Percentiles rank a stretch among this genome's conserved stretches.
Conservation (phyloP, 345 rosid species). For the Gossypium anomalum region DNA sequence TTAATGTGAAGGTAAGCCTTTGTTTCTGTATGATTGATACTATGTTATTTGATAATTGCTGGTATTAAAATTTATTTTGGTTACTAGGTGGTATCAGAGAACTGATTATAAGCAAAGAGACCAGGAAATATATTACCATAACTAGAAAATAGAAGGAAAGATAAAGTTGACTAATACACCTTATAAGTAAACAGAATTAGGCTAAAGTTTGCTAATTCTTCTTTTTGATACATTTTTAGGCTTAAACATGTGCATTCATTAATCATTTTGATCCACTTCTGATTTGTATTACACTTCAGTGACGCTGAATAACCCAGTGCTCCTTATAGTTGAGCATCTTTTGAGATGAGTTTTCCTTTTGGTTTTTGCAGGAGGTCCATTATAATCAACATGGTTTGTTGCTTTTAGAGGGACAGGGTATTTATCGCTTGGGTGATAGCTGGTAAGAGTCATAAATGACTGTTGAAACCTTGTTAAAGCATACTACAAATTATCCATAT, state of each 20-base stretch:
- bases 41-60: not conserved
- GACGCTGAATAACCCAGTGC: not conserved
- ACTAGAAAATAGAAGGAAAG: not conserved
- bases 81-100: not conserved
- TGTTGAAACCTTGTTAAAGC: conserved; percentile 13
- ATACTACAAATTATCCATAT: not conserved
- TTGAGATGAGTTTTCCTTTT: not conserved
- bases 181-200: not conserved
- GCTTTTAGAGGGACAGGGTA: conserved; percentile 91
- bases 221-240: conserved; percentile 4
- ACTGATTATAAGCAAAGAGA: not conserved
- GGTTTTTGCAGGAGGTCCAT: conserved; percentile 72
- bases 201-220: not conserved
- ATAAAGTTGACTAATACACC: not conserved
- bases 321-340: not conserved
- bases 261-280: not conserved
- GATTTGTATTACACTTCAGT: not conserved
- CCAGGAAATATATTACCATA: not conserved
- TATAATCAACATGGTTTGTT: conserved; percentile 92
- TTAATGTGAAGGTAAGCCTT: conserved; percentile 69
- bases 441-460: conserved; percentile 47
- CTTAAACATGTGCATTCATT: not conserved
- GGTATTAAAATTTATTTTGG: conserved; percentile 2
- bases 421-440: conserved; percentile 81
- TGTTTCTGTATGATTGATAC: conserved; percentile 11